Percentiles rank a stretch among this genome's conserved stretches.
Evolutionary conservation across 1,139 yeast species (phyloP).

Genomic region (Candida glucosophila): DNA sequence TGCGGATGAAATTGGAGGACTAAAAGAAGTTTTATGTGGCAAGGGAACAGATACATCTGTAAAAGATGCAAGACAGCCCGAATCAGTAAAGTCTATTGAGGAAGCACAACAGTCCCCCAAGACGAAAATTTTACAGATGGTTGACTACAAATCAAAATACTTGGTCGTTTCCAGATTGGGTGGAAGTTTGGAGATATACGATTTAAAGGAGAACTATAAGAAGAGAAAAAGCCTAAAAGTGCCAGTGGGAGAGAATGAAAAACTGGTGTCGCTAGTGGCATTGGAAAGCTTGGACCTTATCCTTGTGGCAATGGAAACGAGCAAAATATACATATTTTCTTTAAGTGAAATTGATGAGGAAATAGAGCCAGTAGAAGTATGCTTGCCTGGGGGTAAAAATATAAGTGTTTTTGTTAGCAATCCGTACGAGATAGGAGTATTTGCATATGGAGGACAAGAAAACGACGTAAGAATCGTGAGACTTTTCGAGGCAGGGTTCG

Average conservation of each 20-base stretch:
- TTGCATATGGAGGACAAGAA: slow-evolving; percentile 73
- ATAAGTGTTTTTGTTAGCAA: slow-evolving; percentile 40
- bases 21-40: slow-evolving; percentile 48
- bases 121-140: slow-evolving; percentile 19
- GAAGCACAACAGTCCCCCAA: slow-evolving; percentile 20
- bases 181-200: slow-evolving; percentile 34
- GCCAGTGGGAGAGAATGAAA: slow-evolving; percentile 16
- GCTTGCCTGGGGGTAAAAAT: slow-evolving; percentile 29
- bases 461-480: slow-evolving; percentile 49
- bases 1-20: slow-evolving; percentile 48
- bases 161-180: slow-evolving; percentile 35
- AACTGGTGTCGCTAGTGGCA: slow-evolving; percentile 25
- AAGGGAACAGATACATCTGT: slow-evolving; percentile 65
- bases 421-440: slow-evolving; percentile 35
- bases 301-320: slow-evolving; percentile 39
- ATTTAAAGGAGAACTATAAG: slow-evolving; percentile 14
- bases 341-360: slow-evolving; percentile 20
- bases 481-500: slow-evolving; percentile 25
- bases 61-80: slow-evolving; percentile 49
- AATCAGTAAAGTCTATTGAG: slow-evolving; percentile 28
- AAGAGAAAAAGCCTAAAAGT: slow-evolving; percentile 19
- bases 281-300: slow-evolving; percentile 22
- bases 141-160: slow-evolving; percentile 21
- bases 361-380: slow-evolving; percentile 20
- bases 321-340: slow-evolving; percentile 38